Evolutionary conservation across 306 rosid species (phyloP), one percentile per base, ranked within the genome.

Genomic region (Cyclanthera cordifolia): DNA sequence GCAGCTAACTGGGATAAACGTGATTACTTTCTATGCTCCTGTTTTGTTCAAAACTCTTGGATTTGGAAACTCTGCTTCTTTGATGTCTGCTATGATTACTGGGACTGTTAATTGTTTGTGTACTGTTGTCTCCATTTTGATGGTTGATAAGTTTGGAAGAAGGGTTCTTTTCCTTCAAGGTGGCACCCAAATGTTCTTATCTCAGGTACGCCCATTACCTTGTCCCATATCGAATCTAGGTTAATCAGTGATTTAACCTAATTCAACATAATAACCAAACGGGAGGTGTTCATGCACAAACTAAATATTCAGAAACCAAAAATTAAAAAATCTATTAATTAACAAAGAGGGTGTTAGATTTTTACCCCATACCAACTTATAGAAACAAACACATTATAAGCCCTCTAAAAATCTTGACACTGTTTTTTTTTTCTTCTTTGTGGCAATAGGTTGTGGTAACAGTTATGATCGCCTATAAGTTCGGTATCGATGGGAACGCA

Each of bases 21-120:
- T 85, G 41, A 86, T 88, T 79, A 85, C 94, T 1, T 86, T 91
- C 72, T 88, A 91, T 54, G 96, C 94, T 5, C 97, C 94, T 2
- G 78, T 91, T 37, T 72, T 91, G 79, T 88, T 88, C 83, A 86
- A 78, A 81, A 82, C 96, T 15, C 77, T 91, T 34, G 97, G 95
- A 2, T 91, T 88, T 19, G 90, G 91, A 71, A 61, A 68, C 77
- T 79, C 66, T 1, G 91, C 86, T 48, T 81, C 91, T 7, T 89
- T 88, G 28, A 75, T 81, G 81, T 91, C 91, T 15, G 77, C 97
- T 0, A 71, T 85, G 16, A 88, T 91, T 59, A 85, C 83, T 56
- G 90, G 89, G 8, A 12, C 45, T 30, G 78, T 80, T 66, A 91
- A 86, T 32, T 76, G 67, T 1, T 0, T 79, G 4, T 86, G 91